Conservation (phyloP, 768 basidiomycete species). For the Suillus plorans region DNA sequence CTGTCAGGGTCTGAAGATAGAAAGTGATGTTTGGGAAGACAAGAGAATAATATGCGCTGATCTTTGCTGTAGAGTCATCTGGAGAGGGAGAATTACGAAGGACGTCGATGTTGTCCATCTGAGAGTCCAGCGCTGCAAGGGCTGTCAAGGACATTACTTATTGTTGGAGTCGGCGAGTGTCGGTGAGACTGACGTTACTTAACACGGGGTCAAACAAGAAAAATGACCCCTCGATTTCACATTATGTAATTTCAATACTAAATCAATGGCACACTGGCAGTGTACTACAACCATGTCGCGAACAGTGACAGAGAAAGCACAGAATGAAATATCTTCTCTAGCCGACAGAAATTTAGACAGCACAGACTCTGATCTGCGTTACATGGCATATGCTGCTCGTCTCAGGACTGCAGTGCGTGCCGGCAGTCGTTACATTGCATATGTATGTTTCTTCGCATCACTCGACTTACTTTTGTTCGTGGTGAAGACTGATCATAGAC, state of each 20-base stretch:
- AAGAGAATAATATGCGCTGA: slow-evolving; percentile 90
- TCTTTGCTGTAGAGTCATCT: slow-evolving; percentile 60
- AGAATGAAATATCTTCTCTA: slow-evolving; percentile 53
- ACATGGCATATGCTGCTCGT: slow-evolving; percentile 77
- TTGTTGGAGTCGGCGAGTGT: slow-evolving; percentile 6
- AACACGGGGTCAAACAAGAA: slow-evolving; percentile 13
- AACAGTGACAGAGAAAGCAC: slow-evolving; percentile 30
- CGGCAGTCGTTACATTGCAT: slow-evolving; percentile 71
- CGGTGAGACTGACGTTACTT: slow-evolving; percentile 1
- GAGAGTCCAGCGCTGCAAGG: slow-evolving; percentile 2
- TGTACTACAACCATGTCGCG: slow-evolving; percentile 9
- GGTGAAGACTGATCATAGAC: slow-evolving; percentile 46
- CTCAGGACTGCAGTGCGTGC: slow-evolving; percentile 75
- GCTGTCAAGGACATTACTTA: slow-evolving; percentile 22
- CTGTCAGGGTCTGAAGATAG: slow-evolving; percentile 92
- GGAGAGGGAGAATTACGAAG: background rate
- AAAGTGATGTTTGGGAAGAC: slow-evolving; percentile 95
- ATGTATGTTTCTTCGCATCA: slow-evolving; percentile 43
- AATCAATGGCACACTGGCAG: no score
- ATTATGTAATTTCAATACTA: slow-evolving; percentile 13
- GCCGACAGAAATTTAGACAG: slow-evolving; percentile 65
- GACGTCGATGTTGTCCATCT: background rate
- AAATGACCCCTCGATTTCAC: slow-evolving; percentile 12
- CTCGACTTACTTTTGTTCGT: background rate
- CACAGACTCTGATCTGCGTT: slow-evolving; percentile 66